Evolutionary conservation across 2,329 filamentous ascomycete species (phyloP).

Genomic region (Colletotrichum kahawae): DNA sequence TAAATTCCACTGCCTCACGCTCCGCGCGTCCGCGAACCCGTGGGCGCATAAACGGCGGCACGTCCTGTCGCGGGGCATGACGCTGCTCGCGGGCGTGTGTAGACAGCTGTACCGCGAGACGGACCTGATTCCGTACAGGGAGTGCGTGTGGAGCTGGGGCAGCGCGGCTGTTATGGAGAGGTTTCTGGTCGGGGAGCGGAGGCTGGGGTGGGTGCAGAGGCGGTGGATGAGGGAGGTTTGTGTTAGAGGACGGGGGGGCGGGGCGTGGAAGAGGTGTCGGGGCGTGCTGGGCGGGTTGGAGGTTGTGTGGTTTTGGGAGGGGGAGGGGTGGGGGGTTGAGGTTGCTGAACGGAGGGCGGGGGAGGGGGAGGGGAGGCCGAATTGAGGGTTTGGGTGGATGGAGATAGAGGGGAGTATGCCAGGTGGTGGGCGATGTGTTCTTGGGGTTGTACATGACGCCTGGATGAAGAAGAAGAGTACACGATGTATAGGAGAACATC

Average conservation of each 20-base stretch:
- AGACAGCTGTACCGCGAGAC: constrained; percentile 42
- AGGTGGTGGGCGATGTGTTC: too few species aligned
- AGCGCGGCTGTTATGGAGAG: constrained; percentile 35
- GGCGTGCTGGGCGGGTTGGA: constrained; percentile 34
- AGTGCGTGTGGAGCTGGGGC: constrained; percentile 40
- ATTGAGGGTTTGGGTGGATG: not conserved
- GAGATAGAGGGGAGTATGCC: too few species aligned
- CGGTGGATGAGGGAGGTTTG: constrained; percentile 35
- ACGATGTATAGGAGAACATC: not conserved
- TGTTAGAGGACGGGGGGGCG: constrained; percentile 18
- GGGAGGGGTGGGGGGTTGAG: not conserved
- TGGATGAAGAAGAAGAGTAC: not conserved
- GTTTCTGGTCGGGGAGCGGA: constrained; percentile 34
- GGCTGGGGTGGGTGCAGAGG: constrained; percentile 32
- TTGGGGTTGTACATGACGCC: not conserved
- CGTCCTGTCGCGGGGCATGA: constrained; percentile 26
- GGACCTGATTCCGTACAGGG: constrained; percentile 34
- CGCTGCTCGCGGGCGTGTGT: constrained; percentile 36
- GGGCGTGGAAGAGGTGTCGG: constrained; percentile 28
- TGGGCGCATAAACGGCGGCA: constrained; percentile 23
- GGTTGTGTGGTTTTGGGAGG: constrained; percentile 23
- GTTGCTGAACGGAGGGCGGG: not conserved
- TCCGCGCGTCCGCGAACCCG: constrained; percentile 31
- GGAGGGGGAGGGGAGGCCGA: not conserved
- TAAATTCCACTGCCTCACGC: constrained; percentile 34